Conservation (phyloP, 306 rosid genomes). For the Elaeagnus macrophylla region DNA sequence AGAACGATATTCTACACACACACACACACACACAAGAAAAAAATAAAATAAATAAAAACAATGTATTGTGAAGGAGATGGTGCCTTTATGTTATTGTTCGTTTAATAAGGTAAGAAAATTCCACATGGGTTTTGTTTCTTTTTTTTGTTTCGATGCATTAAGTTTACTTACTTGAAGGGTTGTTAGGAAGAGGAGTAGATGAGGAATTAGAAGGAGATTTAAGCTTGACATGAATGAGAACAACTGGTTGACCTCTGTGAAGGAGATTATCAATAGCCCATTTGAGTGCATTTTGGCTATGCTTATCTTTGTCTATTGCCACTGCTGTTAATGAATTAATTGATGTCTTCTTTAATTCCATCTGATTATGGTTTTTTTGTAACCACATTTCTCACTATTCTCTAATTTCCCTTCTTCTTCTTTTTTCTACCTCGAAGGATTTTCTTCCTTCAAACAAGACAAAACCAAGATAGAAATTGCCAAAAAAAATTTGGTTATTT, state of each 20-base stretch:
- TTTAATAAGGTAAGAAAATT: no score
- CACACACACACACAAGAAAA: no score
- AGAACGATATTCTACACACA: neutral
- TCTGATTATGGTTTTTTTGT: slow-evolving; percentile 20
- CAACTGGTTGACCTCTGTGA: slow-evolving; percentile 38
- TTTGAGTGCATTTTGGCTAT: slow-evolving; percentile 77
- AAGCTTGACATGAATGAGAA: slow-evolving; percentile 75
- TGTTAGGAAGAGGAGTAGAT: slow-evolving; percentile 30
- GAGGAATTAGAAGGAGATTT: slow-evolving; percentile 19
- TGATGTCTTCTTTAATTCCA: slow-evolving; percentile 40
- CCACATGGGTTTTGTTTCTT: no score
- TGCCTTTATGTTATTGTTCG: no score
- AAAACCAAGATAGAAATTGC: no score
- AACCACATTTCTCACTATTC: slow-evolving; percentile 48
- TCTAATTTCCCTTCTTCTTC: neutral
- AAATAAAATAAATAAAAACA: no score
- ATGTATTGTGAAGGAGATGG: no score
- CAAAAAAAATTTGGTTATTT: no score
- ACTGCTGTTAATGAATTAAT: slow-evolving; percentile 69
- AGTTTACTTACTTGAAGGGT: slow-evolving; percentile 35
- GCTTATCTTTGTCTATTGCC: slow-evolving; percentile 83
- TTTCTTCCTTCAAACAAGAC: no score
- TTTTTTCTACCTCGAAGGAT: no score
- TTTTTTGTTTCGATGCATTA: no score
- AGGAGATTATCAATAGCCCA: slow-evolving; percentile 70